Percentiles rank a stretch among this genome's conserved stretches.
Evolutionary conservation across 148 eudicot species (phyloP).

Genomic region (Rhododendron molle): DNA sequence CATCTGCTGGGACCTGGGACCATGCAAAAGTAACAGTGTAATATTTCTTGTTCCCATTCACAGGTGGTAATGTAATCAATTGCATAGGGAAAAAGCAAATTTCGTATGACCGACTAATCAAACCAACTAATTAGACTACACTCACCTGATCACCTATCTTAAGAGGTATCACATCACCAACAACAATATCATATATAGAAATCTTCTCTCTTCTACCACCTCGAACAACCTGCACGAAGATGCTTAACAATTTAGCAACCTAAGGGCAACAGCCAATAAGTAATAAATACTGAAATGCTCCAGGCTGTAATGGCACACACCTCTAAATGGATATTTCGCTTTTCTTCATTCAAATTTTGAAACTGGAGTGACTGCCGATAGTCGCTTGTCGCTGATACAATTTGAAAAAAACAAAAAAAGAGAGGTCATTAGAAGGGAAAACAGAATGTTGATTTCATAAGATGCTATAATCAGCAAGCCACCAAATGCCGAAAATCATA

Average conservation of each 20-base stretch:
- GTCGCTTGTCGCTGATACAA: conserved; percentile 64
- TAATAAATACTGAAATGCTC: not conserved
- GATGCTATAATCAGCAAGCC: conserved; percentile 4
- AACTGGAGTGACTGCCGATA: conserved; percentile 91
- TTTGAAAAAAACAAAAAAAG: not conserved
- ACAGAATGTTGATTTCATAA: not conserved
- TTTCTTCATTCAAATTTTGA: conserved; percentile 79
- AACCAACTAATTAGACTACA: not conserved
- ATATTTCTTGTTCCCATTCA: not conserved
- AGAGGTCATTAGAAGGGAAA: conserved; percentile 2
- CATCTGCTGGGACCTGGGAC: conserved; percentile 86
- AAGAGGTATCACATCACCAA: conserved; percentile 88
- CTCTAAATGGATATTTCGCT: conserved; percentile 80
- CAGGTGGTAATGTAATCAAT: not conserved
- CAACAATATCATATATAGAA: conserved; percentile 81
- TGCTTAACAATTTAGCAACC: not conserved
- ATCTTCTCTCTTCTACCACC: conserved; percentile 83
- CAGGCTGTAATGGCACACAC: conserved; percentile 26
- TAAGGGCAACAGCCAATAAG: not conserved
- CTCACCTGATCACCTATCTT: conserved; percentile 92
- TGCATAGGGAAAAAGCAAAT: not conserved
- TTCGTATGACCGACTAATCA: not conserved
- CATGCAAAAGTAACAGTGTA: not conserved
- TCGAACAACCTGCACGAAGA: conserved; percentile 58
- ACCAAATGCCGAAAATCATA: not conserved